Percentiles rank a stretch among this genome's conserved stretches.
These are phyloP conservation scores for Coemansia asiatica DNA, from an alignment of 192 early-diverging fungal genomes.

Conservation along the genomic window DNA sequence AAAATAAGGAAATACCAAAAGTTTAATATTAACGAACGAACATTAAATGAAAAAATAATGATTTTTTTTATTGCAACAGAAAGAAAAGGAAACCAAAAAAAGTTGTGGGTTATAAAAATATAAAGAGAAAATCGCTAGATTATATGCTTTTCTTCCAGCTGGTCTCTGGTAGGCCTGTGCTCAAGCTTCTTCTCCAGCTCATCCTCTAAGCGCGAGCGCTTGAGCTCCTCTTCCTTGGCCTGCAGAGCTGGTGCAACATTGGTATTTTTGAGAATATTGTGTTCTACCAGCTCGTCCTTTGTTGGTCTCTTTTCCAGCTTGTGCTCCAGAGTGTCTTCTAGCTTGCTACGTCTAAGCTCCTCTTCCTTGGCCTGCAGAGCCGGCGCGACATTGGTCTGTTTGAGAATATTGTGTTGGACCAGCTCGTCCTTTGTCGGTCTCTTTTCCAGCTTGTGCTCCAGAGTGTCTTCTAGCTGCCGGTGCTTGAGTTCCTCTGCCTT, in stretches of 20 bases:
- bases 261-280: slow-evolving; percentile 61
- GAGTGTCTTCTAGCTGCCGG: slow-evolving; percentile 48
- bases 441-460: slow-evolving; percentile 58
- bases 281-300: slow-evolving; percentile 55
- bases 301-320: slow-evolving; percentile 58
- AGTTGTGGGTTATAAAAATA: neutral
- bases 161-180: slow-evolving; percentile 58
- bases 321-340: slow-evolving; percentile 53
- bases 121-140: neutral
- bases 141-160: slow-evolving; percentile 65
- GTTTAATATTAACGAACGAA: no score
- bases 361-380: slow-evolving; percentile 22
- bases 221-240: slow-evolving; percentile 28
- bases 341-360: neutral
- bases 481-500: slow-evolving; percentile 32
- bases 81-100: neutral
- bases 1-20: no score
- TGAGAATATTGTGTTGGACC: slow-evolving; percentile 58
- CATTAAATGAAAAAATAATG: no score
- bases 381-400: slow-evolving; percentile 15
- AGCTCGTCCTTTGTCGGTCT: slow-evolving; percentile 59
- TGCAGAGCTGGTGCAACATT: slow-evolving; percentile 46
- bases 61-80: neutral
- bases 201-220: slow-evolving; percentile 51
- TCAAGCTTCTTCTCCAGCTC: slow-evolving; percentile 59